Evolutionary conservation across 1,284 basidiomycete species (phyloP), one percentile per base, ranked within the genome.

Genomic region (Mycosarcoma mackinlayi): DNA sequence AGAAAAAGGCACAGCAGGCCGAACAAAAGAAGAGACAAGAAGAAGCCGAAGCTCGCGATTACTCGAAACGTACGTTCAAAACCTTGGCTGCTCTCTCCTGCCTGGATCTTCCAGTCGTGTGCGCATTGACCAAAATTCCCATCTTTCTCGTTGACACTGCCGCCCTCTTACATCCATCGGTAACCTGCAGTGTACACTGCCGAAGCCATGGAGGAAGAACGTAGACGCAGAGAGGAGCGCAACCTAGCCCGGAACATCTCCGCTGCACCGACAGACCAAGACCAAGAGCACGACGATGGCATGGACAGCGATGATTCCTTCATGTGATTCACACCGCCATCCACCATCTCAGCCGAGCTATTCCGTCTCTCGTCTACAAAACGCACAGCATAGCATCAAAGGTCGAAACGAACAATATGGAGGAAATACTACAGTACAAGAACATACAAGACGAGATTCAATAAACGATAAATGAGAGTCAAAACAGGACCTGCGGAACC

Each of bases 1-100:
- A 73, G 60, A 76, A 69, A 55, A 71, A 75, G 19, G 51, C 50
- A 6, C 58, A 73, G n/a, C 64, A 73, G 19, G 71, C 70, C 34
- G 69, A 76, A 45, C 74, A 67, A 18, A 49, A 63, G 33, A 39
- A 53, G 63, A 90, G 92, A 77, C 85, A 86, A 55, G 92, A 94
- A 35, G 67, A 71, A 34, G 71, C 76, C 14, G 72, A 71, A 24
- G 78, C 77, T 19, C 52, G 67, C 18, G 76, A 80, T 44, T 80
- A 84, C 82, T 45, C 84, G 80, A 67, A 74, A 72, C 68, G 86
- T 86, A 57, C 73, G 85, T 34, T 24, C 13, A 5, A 24, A n/a
- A n/a, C n/a, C n/a, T n/a, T n/a, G n/a, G n/a, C 23, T 41, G 8
- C 8, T n/a, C 48, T 40, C n/a, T 25, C 23, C 23, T 25, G 8